phyloP scores from a whole-genome alignment of 805 yeast species.

The Maudiozyma saulgeensis region DNA sequence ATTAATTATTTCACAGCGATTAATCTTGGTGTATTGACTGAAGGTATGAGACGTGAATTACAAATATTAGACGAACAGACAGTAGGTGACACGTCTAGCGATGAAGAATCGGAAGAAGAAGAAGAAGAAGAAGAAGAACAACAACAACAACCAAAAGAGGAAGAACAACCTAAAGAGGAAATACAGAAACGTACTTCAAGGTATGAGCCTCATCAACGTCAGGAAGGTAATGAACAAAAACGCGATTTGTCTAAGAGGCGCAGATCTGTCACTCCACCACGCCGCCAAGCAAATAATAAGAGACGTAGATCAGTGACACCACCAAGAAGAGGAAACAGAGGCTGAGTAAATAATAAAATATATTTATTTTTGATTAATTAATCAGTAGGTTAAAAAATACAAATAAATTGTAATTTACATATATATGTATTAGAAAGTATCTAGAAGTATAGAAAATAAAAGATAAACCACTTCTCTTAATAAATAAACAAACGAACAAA shows the following conservation, averaged over 20 bases:
- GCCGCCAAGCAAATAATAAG: slow-evolving; percentile 4
- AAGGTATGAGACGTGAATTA: slow-evolving; percentile 59
- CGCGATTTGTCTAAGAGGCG: slow-evolving; percentile 1
- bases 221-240: not conserved
- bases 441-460: not conserved
- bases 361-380: not conserved
- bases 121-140: slow-evolving; percentile 7
- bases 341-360: not conserved
- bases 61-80: slow-evolving; percentile 16
- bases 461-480: too few species aligned
- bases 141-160: slow-evolving; percentile 3
- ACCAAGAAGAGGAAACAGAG: slow-evolving; percentile 4
- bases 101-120: slow-evolving; percentile 13
- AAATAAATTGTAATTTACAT: too few species aligned
- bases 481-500: too few species aligned
- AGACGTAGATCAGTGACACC: slow-evolving; percentile 13
- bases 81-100: not conserved
- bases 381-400: too few species aligned
- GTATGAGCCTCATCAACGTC: slow-evolving; percentile 1
- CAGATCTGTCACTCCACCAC: slow-evolving; percentile 13
- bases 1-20: slow-evolving; percentile 91
- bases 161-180: slow-evolving; percentile 8
- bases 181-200: slow-evolving; percentile 2
- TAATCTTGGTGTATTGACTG: slow-evolving; percentile 77
- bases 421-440: not conserved